Evolutionary conservation across 768 basidiomycete genomes (phyloP), one percentile per base, ranked within the genome.

Genomic region (Amanita brunnescens): DNA sequence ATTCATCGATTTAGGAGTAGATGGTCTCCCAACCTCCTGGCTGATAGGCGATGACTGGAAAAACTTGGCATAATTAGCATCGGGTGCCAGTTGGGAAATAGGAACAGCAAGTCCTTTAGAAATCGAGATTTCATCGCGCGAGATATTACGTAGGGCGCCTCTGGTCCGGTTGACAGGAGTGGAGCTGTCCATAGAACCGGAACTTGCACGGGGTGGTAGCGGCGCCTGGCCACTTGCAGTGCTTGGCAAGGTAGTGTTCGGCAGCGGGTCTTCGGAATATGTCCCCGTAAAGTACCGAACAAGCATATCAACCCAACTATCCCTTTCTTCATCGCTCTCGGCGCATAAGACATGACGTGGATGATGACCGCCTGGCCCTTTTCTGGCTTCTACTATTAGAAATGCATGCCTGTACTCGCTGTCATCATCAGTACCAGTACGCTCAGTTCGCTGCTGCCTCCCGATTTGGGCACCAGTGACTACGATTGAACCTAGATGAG

Each of bases 361-460:
- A 59, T 79, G 81, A 43, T 80, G 75, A 14, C 82, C 84, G 30
- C 78, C 78, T 2, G 85, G 81, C 2, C 76, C 80, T 56, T 80
- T 86, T 67, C 81, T 88, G 16, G 81, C 81, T 65, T 96, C 94
- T 54, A 98, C 91, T 60, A 99, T 90, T 55, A 99, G 81, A 70
- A 99, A 97, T 1, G 96, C 96, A 63, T 99, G 96, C 20, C 93
- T 81, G 58, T 96, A 96, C 57, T 95, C 89, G 61, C 91, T 90
- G 59, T 96, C 92, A 48, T 93, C 91, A 54, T 87, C 85, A 1
- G 75, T 69, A 38, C 79, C 61, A 54, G 70, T 63, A 56, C 70
- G 76, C 34, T 76, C 64, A 37, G 75, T 76, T 57, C 79, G 78
- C 62, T 96, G 91, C 61, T 98, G 96, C 26, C 95, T 83, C 8